Percentiles rank a stretch among this genome's conserved stretches.
These are phyloP conservation scores for Glycine soja DNA, from an alignment of 306 rosid species.

Conservation along the genomic window DNA sequence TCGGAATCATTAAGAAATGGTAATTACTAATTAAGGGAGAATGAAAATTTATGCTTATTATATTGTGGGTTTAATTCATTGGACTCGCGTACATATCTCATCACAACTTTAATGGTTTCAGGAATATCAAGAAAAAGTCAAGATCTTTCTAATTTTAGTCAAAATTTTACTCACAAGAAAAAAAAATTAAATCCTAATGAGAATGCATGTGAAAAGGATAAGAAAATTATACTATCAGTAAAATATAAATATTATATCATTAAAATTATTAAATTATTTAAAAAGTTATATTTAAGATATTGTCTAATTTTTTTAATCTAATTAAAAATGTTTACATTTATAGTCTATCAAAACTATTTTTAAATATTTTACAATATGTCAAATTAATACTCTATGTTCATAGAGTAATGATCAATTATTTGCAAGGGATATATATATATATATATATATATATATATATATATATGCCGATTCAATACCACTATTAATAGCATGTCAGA, in stretches of 20 bases:
- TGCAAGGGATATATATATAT: too few species aligned
- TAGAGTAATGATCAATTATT: not conserved
- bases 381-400: not conserved
- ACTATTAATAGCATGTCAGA: not conserved
- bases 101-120: slow-evolving; percentile 15
- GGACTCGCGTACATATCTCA: not conserved
- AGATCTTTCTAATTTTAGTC: not conserved
- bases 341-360: too few species aligned
- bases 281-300: not conserved
- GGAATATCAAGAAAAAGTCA: not conserved
- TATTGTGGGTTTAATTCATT: not conserved
- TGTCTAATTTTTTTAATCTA: not conserved
- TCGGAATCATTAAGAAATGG: not conserved
- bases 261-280: not conserved
- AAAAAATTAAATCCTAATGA: not conserved
- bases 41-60: not conserved
- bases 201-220: not conserved
- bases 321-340: not conserved
- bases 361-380: not conserved
- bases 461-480: too few species aligned
- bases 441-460: too few species aligned
- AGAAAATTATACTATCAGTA: not conserved
- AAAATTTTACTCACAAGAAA: not conserved
- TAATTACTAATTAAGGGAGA: not conserved
- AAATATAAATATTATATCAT: not conserved